A percentile compares a stretch with the other conserved stretches of the same genome.
Evolutionary conservation across 768 basidiomycete genomes (phyloP).

Genomic region (Rhodotorula toruloides): DNA sequence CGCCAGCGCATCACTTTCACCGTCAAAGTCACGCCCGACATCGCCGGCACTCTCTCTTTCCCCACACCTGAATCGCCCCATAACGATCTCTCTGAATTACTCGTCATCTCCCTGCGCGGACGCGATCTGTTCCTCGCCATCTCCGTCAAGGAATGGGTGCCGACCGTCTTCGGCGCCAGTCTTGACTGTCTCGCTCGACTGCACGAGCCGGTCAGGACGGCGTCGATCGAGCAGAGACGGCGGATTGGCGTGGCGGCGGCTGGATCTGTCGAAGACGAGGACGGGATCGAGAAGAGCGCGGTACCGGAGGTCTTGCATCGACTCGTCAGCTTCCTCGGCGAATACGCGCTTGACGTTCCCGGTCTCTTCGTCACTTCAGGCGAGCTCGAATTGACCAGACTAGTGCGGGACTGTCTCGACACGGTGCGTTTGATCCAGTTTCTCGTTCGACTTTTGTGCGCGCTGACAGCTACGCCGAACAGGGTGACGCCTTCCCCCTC

Average conservation of each 20-base stretch:
- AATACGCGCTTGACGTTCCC: slow-evolving; percentile 14
- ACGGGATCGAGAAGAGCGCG: neutral
- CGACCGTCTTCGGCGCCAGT: slow-evolving; percentile 24
- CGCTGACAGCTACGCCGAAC: neutral
- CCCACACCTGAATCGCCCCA: neutral
- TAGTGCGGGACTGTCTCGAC: slow-evolving; percentile 19
- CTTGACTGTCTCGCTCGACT: slow-evolving; percentile 15
- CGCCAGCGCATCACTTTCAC: slow-evolving; percentile 15
- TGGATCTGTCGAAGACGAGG: neutral
- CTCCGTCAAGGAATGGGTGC: slow-evolving; percentile 1
- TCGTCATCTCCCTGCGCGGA: slow-evolving; percentile 27
- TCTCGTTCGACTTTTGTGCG: no score
- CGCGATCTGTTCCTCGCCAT: slow-evolving; percentile 33
- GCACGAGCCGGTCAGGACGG: slow-evolving; percentile 5
- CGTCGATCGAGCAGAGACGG: slow-evolving; percentile 2
- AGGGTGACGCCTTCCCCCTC: slow-evolving; percentile 12
- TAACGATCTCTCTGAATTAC: slow-evolving; percentile 13
- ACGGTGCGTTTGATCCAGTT: slow-evolving; percentile 2
- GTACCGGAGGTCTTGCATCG: slow-evolving; percentile 18
- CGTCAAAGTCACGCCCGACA: slow-evolving; percentile 5
- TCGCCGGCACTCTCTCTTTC: slow-evolving; percentile 13
- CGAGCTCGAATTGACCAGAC: neutral
- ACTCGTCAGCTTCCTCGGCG: slow-evolving; percentile 21
- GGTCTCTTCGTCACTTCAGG: slow-evolving; percentile 22
- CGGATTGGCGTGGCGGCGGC: neutral